Percentiles rank a stretch among this genome's conserved stretches.
Evolutionary conservation across 768 basidiomycete species (phyloP).

Genomic region (Xerocomellus chrysenteron): DNA sequence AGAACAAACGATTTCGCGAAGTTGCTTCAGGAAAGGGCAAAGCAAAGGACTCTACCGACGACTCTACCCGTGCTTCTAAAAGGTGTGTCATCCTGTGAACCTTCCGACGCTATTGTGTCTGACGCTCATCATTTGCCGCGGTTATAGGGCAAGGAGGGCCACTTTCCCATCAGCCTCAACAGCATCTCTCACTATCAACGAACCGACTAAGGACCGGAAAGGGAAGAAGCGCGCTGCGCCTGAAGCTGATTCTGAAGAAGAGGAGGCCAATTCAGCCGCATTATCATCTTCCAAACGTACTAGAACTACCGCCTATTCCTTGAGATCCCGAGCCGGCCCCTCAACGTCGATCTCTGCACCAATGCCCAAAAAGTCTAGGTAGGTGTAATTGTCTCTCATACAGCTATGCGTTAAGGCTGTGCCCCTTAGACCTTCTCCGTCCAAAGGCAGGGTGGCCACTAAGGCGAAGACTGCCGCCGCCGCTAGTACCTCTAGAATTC

Average conservation of each 20-base stretch:
- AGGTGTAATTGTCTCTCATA: conserved; percentile 12
- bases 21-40: conserved; percentile 56
- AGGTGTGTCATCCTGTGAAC: conserved; percentile 50
- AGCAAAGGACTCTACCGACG: conserved; percentile 57
- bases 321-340: conserved; percentile 55
- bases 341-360: conserved; percentile 43
- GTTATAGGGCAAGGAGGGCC: conserved; percentile 58
- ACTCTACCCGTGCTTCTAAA: conserved; percentile 53
- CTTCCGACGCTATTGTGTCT: conserved; percentile 23
- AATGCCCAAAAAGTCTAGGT: conserved; percentile 81
- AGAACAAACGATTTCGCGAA: conserved; percentile 54
- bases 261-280: conserved; percentile 44
- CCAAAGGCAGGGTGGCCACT: conserved; percentile 58
- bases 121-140: conserved; percentile 32
- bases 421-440: conserved; percentile 42
- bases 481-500: conserved; percentile 61
- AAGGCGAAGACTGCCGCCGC: conserved; percentile 58
- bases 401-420: conserved; percentile 14
- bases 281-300: conserved; percentile 61
- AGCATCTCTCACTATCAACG: conserved; percentile 66
- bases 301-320: conserved; percentile 61
- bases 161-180: conserved; percentile 42
- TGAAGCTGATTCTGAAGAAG: conserved; percentile 67
- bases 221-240: conserved; percentile 92
- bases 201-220: conserved; percentile 71